A percentile compares a stretch with the other conserved stretches of the same genome.
Conservation (phyloP, 805 yeast species). For the Monosporozyma unispora region DNA sequence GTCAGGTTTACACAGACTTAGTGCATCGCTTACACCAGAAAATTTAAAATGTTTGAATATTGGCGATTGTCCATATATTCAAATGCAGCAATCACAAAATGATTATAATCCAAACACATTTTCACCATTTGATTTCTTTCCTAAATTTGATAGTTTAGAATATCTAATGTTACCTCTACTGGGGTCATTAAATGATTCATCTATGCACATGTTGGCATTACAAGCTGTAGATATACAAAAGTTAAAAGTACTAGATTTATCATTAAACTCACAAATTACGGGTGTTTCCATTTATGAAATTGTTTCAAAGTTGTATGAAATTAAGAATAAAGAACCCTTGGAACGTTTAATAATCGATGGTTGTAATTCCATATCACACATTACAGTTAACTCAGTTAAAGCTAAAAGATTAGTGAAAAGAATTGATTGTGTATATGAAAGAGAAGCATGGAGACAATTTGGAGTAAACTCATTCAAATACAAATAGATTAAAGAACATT, state of each 20-base stretch:
- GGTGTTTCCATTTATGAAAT: slow-evolving; percentile 28
- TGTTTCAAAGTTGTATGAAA: slow-evolving; percentile 11
- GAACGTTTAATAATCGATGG: slow-evolving; percentile 20
- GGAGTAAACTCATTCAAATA: slow-evolving; percentile 24
- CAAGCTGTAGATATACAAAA: slow-evolving; percentile 10
- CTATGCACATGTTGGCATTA: slow-evolving; percentile 12
- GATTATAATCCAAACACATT: neutral
- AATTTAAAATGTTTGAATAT: slow-evolving; percentile 16
- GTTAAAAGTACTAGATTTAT: slow-evolving; percentile 20
- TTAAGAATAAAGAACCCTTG: slow-evolving; percentile 11
- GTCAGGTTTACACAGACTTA: slow-evolving; percentile 13
- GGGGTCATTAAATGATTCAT: slow-evolving; percentile 17
- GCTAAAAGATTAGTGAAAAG: slow-evolving; percentile 15
- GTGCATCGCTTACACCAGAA: slow-evolving; percentile 8
- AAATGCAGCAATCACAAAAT: neutral
- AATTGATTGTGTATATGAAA: slow-evolving; percentile 24
- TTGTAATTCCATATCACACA: slow-evolving; percentile 23
- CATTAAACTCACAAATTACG: slow-evolving; percentile 24
- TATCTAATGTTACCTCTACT: slow-evolving; percentile 21
- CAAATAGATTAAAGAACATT: slow-evolving; percentile 1
- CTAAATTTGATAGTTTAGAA: slow-evolving; percentile 11
- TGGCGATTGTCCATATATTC: slow-evolving; percentile 24
- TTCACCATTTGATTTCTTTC: slow-evolving; percentile 11
- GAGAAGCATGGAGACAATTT: slow-evolving; percentile 23
- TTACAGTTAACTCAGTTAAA: slow-evolving; percentile 20